Base-by-base conservation (phyloP, 1,139 yeast genomes). In the Schizosaccharomyces versatilis region DNA sequence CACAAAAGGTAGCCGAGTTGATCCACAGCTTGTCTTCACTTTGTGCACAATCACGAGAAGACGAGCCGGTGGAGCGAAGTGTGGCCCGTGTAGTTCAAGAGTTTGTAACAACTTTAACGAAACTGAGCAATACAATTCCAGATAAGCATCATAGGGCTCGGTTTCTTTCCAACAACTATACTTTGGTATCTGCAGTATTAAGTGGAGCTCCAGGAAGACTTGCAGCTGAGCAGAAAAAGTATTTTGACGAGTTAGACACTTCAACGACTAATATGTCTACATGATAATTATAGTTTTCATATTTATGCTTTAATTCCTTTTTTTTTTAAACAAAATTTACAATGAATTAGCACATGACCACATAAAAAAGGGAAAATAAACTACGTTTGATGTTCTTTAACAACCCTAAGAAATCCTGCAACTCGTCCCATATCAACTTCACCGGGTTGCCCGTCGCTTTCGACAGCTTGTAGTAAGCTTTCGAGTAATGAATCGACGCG, bases 401-500 rank as follows among this genome's bases (percentile, higher is more conserved):
- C 52, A 36, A 49, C 42, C 19, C 52, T 10, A 15, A 56, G 47
- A 59, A 74, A 73, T 2, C 76, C 76, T 7, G 76, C 72, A 5
- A 75, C 75, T 38, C 77, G 63, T 38, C 69, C 76, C 62, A 78
- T 70, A 61, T 78, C 82, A 56, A 78, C 78, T 56, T 77, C 82
- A 56, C 76, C 80, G 1, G 82, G 82, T 9, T 57, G 55, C 5
- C 57, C 58, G 63, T 80, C 85, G 58, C 85, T 81, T 59, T 86
- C 95, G 5, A 90, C 95, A 12, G 96, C 95, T 64, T 82, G 85
- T 38, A 90, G 76, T 54, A 90, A 73, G 3, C 93, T 94, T 60
- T 83, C 93, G 57, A 90, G 73, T 62, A 90, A 73, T 57, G 76
- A 77, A 65, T 90, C 98, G 47, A 88, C 95, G 61, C 81, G 81